phyloP scores from a whole-genome alignment of 352 stramenopile genomes.

The Blastocystis sp. region DNA sequence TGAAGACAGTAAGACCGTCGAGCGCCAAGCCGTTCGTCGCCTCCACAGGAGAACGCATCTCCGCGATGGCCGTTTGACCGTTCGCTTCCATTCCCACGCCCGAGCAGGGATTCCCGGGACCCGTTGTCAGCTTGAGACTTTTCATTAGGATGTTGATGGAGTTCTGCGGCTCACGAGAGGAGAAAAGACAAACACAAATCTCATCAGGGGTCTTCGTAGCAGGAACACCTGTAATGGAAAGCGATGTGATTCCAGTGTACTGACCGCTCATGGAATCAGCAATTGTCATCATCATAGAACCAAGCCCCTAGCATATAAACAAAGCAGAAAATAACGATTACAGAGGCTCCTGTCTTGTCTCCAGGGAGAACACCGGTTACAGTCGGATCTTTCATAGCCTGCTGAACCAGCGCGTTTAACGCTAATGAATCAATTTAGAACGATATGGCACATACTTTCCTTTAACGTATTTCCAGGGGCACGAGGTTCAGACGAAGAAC shows the following conservation, averaged over 20 bases:
- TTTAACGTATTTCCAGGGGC: slow-evolving; percentile 37
- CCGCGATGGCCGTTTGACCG: not conserved
- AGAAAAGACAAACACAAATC: not conserved
- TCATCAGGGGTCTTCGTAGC: slow-evolving; percentile 39
- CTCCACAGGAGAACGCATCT: slow-evolving; percentile 30
- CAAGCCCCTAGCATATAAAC: slow-evolving; percentile 13
- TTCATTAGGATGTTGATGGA: slow-evolving; percentile 60
- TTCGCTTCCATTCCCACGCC: slow-evolving; percentile 35
- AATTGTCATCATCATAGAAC: slow-evolving; percentile 23
- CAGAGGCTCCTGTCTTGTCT: slow-evolving; percentile 38
- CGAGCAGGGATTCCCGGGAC: slow-evolving; percentile 46
- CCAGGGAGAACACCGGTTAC: slow-evolving; percentile 35
- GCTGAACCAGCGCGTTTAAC: not conserved
- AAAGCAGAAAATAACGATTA: not conserved
- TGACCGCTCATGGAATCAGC: slow-evolving; percentile 2
- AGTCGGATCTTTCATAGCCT: slow-evolving; percentile 49
- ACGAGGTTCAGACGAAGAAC: slow-evolving; percentile 1
- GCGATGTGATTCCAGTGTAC: slow-evolving; percentile 15
- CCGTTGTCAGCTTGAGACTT: slow-evolving; percentile 44
- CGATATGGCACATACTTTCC: not conserved
- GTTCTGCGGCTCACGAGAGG: not conserved
- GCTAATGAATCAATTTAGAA: not conserved
- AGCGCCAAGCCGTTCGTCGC: slow-evolving; percentile 50
- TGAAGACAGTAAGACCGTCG: slow-evolving; percentile 52
- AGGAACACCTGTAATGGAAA: slow-evolving; percentile 37